A percentile compares a stretch with the other conserved stretches of the same genome.
phyloP scores from a whole-genome alignment of 306 rosid species.

The Prunus salicina region DNA sequence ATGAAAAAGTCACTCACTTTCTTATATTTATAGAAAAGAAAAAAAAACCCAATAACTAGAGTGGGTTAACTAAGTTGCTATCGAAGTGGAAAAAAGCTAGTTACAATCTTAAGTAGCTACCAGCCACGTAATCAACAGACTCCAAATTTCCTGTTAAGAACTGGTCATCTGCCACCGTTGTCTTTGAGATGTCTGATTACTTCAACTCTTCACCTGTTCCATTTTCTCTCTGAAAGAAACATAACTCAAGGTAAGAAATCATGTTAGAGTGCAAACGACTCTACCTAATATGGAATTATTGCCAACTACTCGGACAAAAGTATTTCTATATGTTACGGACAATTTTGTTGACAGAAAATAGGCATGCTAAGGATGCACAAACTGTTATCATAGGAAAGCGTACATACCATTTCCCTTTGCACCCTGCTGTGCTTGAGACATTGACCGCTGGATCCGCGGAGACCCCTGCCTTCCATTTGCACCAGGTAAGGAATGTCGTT shows the following conservation, averaged over 20 bases:
- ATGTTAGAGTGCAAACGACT: not conserved
- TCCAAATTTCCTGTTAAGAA: conserved; percentile 21
- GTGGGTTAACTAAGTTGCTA: conserved; percentile 17
- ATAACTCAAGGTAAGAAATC: conserved; percentile 31
- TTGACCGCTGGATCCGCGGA: conserved; percentile 66
- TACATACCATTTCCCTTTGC: conserved; percentile 48
- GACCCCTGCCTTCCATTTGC: conserved; percentile 82
- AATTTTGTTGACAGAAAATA: not conserved
- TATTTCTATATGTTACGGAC: not conserved
- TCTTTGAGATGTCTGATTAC: conserved; percentile 17
- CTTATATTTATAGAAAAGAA: conserved; percentile 11
- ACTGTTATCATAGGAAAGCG: conserved; percentile 32
- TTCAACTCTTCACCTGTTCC: conserved; percentile 66
- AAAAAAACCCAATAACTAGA: not conserved
- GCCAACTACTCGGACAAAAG: not conserved
- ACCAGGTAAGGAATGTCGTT: conserved; percentile 89
- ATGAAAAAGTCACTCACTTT: conserved; percentile 43
- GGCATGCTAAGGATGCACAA: not conserved
- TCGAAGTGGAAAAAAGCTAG: conserved; percentile 22
- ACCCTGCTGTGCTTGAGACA: conserved; percentile 64
- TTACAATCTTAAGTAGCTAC: conserved; percentile 32
- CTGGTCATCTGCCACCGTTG: conserved; percentile 29
- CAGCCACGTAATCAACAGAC: conserved; percentile 34
- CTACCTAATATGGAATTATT: not conserved
- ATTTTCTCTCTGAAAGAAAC: conserved; percentile 73